Evolutionary conservation across 2,329 filamentous ascomycete species (phyloP).

Genomic region (Immersiporthe knoxdaviesiana): DNA sequence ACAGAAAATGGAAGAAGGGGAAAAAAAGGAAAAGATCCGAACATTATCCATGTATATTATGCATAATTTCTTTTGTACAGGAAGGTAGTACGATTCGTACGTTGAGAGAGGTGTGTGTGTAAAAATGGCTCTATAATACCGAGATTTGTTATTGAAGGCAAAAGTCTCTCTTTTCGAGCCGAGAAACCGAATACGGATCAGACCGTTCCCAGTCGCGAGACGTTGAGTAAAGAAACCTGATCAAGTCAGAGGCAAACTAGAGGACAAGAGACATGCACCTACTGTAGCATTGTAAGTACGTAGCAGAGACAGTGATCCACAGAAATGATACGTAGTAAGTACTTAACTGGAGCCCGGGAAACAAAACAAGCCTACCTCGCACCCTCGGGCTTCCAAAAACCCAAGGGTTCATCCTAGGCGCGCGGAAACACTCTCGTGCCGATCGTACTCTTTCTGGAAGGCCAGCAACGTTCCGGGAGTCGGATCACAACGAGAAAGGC

Average conservation of each 20-base stretch:
- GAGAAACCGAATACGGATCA: neutral
- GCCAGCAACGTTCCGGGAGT: conserved; percentile 8
- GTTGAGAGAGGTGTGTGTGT: neutral
- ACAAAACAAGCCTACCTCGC: neutral
- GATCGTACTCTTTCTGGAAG: conserved; percentile 10
- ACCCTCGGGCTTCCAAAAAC: neutral
- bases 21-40: neutral
- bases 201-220: neutral
- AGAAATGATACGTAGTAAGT: neutral
- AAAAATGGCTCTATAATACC: neutral
- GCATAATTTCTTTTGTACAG: neutral
- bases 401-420: neutral
- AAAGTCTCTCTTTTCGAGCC: neutral
- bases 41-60: neutral
- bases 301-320: neutral
- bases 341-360: neutral
- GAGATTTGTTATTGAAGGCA: neutral
- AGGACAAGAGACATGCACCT: no score
- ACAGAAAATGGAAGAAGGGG: no score
- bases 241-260: neutral
- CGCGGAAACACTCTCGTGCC: neutral
- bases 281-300: no score
- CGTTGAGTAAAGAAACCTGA: neutral
- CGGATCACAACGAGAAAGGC: neutral
- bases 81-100: conserved; percentile 1